These are phyloP conservation scores for Pichia sp. DNA, from an alignment of 1,139 yeast genomes.

Conservation along the genomic window DNA sequence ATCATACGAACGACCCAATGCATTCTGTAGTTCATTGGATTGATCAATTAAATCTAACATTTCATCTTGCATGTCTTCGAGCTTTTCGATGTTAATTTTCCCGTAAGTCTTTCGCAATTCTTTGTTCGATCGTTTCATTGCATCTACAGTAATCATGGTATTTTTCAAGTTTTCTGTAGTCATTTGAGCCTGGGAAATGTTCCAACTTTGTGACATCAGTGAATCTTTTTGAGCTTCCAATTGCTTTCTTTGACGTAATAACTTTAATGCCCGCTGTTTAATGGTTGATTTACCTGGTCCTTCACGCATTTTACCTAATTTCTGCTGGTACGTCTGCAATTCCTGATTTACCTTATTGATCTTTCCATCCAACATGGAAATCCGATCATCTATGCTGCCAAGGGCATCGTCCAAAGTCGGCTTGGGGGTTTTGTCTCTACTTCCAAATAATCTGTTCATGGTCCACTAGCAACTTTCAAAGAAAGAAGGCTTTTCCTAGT, in stretches of 20 bases:
- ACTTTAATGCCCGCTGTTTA: conserved; percentile 80
- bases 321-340: conserved; percentile 80
- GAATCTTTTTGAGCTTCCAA: conserved; percentile 90
- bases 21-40: conserved; percentile 84
- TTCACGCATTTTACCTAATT: conserved; percentile 73
- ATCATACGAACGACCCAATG: conserved; percentile 75
- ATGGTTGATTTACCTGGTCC: conserved; percentile 87
- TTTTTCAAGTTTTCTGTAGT: conserved; percentile 91
- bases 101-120: conserved; percentile 87
- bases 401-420: conserved; percentile 78
- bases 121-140: conserved; percentile 87
- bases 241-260: conserved; percentile 80
- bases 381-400: conserved; percentile 64
- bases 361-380: conserved; percentile 80
- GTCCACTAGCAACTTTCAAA: too few relatives aligned
- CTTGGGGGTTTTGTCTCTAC: conserved; percentile 60
- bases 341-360: conserved; percentile 84
- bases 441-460: conserved; percentile 80
- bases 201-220: conserved; percentile 89
- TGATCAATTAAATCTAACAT: conserved; percentile 92
- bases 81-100: conserved; percentile 84
- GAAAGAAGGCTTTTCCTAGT: too few relatives aligned
- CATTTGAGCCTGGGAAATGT: conserved; percentile 95
- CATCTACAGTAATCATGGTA: conserved; percentile 93
- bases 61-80: conserved; percentile 91